A percentile compares a stretch with the other conserved stretches of the same genome.
phyloP scores from a whole-genome alignment of 1,284 basidiomycete species.

The Apiotrichum sp. region DNA sequence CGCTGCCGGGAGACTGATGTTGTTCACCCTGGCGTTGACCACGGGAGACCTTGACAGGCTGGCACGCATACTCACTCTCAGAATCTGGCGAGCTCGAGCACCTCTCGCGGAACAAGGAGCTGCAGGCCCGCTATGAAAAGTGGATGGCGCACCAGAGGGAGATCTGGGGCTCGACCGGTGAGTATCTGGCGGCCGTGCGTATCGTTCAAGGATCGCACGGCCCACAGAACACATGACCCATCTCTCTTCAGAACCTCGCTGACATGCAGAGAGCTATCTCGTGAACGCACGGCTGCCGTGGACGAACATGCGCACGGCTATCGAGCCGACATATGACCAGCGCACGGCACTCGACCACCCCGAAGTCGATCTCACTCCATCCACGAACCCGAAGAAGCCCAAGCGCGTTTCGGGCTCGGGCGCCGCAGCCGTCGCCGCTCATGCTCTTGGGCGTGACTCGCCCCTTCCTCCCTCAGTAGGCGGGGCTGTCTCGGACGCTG shows the following conservation, averaged over 20 bases:
- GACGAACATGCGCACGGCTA: background rate
- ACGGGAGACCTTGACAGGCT: no score
- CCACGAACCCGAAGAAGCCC: conserved; percentile 8
- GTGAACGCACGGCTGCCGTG: conserved; percentile 33
- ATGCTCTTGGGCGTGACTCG: background rate
- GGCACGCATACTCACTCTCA: background rate
- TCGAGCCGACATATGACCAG: conserved; percentile 20
- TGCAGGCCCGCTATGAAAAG: conserved; percentile 40
- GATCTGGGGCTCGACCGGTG: conserved; percentile 39
- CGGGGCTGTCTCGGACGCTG: conserved; percentile 3
- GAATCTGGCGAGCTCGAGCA: conserved; percentile 28
- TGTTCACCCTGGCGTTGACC: background rate
- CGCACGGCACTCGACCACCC: conserved; percentile 16
- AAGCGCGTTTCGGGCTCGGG: background rate
- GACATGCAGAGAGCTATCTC: conserved; percentile 35
- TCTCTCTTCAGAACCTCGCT: background rate
- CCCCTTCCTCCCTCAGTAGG: background rate
- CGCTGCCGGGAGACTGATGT: background rate
- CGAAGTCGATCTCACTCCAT: conserved; percentile 15
- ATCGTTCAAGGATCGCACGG: no score
- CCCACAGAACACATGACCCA: background rate
- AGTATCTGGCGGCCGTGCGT: conserved; percentile 7
- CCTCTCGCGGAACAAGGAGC: conserved; percentile 37
- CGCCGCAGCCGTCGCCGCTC: background rate
- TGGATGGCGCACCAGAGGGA: conserved; percentile 37